Percentiles rank a stretch among this genome's conserved stretches.
phyloP scores from a whole-genome alignment of 2,329 filamentous ascomycete genomes.

The Diplodia intermedia region DNA sequence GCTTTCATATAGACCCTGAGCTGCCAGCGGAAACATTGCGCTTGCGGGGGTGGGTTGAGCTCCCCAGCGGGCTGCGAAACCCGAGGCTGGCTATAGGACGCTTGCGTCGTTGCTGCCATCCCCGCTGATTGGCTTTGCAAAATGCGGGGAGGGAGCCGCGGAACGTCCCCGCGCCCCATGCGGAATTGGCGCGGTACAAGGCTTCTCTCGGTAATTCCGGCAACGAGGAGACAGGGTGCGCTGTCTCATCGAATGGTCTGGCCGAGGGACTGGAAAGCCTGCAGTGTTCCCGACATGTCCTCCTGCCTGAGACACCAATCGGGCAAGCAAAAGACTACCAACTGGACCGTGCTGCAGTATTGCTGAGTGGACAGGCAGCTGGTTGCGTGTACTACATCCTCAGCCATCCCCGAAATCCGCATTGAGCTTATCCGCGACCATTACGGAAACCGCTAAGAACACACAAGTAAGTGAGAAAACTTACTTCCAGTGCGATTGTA shows the following conservation, averaged over 20 bases:
- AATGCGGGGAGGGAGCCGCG: slow-evolving; percentile 27
- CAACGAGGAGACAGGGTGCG: not conserved
- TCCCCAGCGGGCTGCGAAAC: not conserved
- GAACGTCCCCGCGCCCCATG: slow-evolving; percentile 7
- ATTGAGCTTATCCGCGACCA: not conserved
- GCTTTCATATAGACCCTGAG: slow-evolving; percentile 2
- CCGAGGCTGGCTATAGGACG: slow-evolving; percentile 17
- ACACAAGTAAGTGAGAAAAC: not conserved
- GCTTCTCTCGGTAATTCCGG: slow-evolving; percentile 4
- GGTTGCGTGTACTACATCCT: too few species aligned
- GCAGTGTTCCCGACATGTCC: not conserved
- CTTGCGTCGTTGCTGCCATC: not conserved
- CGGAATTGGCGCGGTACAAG: slow-evolving; percentile 9
- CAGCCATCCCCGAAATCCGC: not conserved
- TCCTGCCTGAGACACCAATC: not conserved
- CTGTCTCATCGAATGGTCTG: not conserved
- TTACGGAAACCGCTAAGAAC: not conserved
- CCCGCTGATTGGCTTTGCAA: slow-evolving; percentile 18
- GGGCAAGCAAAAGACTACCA: not conserved
- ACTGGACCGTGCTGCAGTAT: not conserved
- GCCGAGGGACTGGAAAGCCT: not conserved
- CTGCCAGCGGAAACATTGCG: slow-evolving; percentile 25
- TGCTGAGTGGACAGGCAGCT: not conserved
- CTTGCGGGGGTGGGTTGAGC: slow-evolving; percentile 9
- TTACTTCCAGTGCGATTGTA: not conserved